Evolutionary conservation across 1,139 yeast species (phyloP), one percentile per base, ranked within the genome.

Genomic region (Maudiozyma humilis): DNA sequence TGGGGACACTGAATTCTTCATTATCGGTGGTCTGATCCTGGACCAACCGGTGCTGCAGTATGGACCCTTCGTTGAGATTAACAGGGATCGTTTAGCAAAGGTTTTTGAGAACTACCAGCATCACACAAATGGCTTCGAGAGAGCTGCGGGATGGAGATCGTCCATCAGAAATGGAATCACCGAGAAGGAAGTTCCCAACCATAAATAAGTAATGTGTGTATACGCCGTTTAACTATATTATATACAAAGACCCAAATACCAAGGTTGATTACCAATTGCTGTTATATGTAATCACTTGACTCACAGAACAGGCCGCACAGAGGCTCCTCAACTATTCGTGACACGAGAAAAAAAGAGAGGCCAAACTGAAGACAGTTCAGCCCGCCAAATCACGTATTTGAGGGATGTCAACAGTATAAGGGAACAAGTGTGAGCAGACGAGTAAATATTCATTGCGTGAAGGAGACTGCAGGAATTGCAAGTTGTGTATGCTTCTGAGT

Each of bases 1-100:
- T 25, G 51, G 53, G 30, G 17, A 36, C 18, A 60, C 72, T 32
- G 64, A 67, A 49, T 79, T 88, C 54, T 78, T 84, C 5, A 55
- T 88, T 25, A 69, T 87, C 50, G 95, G 89, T 31, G 96, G 96
- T 41, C 68, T 85, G 62, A 75, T 76, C 33, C 70, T 87, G 48
- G 76, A 85, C 55, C 96, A 88, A 66, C 76, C 78, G 16, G 73
- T 84, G 44, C 84, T 85, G 32, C 95, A 88, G 62, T 84, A 87
- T 59, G 96, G 96, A 10, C 96, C 96, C 16, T 49, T 47, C 32
- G 52, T 51, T 14, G 91, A 85, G 48, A 76, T 81, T 8, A 67
- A 81, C 16, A 69, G 70, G 47, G 79, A 75, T 42, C 75, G 76
- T 53, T 80, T 86, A 49, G 72, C 75, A 52, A 67, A 81, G 56